phyloP scores from a whole-genome alignment of 2,329 filamentous ascomycete genomes.

The Sclerotinia minor region DNA sequence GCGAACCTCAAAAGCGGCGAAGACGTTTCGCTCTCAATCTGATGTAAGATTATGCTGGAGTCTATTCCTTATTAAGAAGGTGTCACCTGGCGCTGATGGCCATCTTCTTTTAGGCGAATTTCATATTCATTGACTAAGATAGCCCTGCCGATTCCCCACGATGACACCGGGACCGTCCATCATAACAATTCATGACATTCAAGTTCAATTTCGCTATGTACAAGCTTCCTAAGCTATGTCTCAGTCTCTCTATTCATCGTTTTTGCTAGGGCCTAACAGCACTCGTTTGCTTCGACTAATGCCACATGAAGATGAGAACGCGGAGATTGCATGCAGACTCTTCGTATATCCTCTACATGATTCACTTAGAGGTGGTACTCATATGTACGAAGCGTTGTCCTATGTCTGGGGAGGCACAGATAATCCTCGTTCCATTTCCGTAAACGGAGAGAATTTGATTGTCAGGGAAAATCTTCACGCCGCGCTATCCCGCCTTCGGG shows the following conservation, averaged over 20 bases:
- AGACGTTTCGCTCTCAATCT: no score
- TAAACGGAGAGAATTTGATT: neutral
- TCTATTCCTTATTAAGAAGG: no score
- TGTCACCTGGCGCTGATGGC: no score
- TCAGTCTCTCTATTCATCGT: neutral
- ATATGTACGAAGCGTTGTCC: slow-evolving; percentile 22
- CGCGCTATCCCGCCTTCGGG: neutral
- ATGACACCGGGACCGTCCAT: no score
- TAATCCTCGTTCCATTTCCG: neutral
- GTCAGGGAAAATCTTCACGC: neutral
- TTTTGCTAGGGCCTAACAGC: neutral
- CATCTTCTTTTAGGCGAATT: no score
- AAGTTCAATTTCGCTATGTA: no score
- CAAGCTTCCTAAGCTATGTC: neutral
- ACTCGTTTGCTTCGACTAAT: slow-evolving; percentile 25
- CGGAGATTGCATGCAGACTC: neutral
- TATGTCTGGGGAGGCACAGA: neutral
- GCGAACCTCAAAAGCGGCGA: no score
- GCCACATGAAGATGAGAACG: slow-evolving; percentile 18
- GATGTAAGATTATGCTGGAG: no score
- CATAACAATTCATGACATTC: no score
- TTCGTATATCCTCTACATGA: slow-evolving; percentile 29
- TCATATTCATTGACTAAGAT: no score
- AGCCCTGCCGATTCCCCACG: no score
- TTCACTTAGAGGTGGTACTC: slow-evolving; percentile 15